Evolutionary conservation across 257 asterid species (phyloP), one percentile per base, ranked within the genome.

Genomic region (Lavandula angustifolia): DNA sequence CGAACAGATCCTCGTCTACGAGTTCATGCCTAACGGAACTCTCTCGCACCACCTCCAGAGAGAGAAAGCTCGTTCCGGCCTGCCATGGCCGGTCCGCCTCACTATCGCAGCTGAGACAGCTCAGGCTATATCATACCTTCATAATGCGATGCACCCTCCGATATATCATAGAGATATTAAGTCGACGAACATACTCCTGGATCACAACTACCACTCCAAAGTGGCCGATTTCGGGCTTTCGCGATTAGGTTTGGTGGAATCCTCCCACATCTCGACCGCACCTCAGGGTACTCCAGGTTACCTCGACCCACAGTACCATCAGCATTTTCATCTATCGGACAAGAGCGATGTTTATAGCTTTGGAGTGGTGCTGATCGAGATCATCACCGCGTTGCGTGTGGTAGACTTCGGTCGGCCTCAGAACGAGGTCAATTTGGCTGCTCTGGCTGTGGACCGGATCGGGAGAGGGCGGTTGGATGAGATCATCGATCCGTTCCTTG

Each of bases 21-120:
- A 89, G 53, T 89, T 75, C 81, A 89, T 89, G 96, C 88, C 96
- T 5, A 87, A 87, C 34, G 96, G 96, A 18, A 89, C 96, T 2
- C 60, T 89, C 38, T 79, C 81, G 10, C 91, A 89, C 61, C 96
- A 89, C 62, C 71, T 89, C 13, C 95, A 79, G 13, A 60, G 81
- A 57, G 80, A 79, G 38, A 81, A 62, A 13, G 80, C 87, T 6
- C n/a, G n/a, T n/a, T n/a, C 16, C 5, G 84, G 72, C 0, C 81
- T 89, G 0, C 72, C 89, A 0, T 89, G 96, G 96, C 80, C 83
- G 0, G 64, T 85, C 44, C 88, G 96, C 4, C 81, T 89, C 12
- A 68, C 75, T 3, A 83, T 89, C 5, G 96, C 88, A 0, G 61
- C 82, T 0, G 89, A 89, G 62, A 89, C 96, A 4, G 96, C 96